Evolutionary conservation across 495 filamentous ascomycete species (phyloP).

Genomic region (Daldinia childiae): DNA sequence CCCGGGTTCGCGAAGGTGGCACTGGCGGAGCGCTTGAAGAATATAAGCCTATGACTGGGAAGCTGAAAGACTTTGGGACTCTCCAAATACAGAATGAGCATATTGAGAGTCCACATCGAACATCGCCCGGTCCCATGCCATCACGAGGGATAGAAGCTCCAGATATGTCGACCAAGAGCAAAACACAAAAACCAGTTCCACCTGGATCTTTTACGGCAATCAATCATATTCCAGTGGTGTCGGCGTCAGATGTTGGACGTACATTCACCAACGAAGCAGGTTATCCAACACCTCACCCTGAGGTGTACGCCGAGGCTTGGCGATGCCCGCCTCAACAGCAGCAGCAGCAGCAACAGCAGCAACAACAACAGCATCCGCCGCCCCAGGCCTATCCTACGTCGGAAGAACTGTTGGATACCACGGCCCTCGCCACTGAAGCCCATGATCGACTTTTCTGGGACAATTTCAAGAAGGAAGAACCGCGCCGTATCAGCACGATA

Average conservation of each 20-base stretch:
- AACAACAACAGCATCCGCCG: not conserved
- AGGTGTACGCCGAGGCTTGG: conserved; percentile 30
- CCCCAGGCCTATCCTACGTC: conserved; percentile 20
- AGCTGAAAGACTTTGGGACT: conserved; percentile 55
- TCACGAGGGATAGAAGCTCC: conserved; percentile 36
- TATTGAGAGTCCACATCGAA: conserved; percentile 36
- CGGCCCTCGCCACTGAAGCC: conserved; percentile 33
- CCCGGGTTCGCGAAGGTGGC: conserved; percentile 61
- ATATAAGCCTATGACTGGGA: conserved; percentile 61
- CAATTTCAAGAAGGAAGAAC: conserved; percentile 47
- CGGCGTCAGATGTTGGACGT: conserved; percentile 23
- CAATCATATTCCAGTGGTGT: conserved; percentile 50
- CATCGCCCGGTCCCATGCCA: conserved; percentile 44
- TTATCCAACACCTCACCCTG: conserved; percentile 34
- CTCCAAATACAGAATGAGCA: conserved; percentile 48
- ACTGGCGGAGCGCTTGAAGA: conserved; percentile 74
- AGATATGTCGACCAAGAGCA: conserved; percentile 33
- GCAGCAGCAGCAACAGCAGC: not conserved
- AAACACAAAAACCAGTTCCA: conserved; percentile 43
- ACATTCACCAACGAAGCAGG: conserved; percentile 21
- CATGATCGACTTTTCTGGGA: conserved; percentile 38
- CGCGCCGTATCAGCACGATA: conserved; percentile 46
- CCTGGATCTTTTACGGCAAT: conserved; percentile 61
- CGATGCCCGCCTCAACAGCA: conserved; percentile 18
- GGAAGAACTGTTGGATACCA: conserved; percentile 25